Evolutionary conservation across 805 yeast species (phyloP), one percentile per base, ranked within the genome.

Genomic region (Kuraishia piskuri): DNA sequence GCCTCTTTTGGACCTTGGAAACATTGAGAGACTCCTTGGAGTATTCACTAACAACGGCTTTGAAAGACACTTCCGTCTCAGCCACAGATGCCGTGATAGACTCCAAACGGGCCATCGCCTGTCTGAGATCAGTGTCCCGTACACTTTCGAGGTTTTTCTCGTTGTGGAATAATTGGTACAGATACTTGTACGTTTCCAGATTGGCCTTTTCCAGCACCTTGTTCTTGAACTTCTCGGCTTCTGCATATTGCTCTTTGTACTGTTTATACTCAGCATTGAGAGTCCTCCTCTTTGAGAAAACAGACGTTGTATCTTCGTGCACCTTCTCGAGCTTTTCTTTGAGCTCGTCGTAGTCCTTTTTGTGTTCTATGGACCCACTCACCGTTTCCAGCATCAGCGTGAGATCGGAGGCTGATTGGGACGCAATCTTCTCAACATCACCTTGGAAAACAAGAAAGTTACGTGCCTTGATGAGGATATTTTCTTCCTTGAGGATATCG

Each of bases 391-490:
- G 72, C 56, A 91, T 68, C 48, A 71, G 75, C 1, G 95, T 81
- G 55, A 94, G 74, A 44, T 90, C 96, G 22, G 68, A 67, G 0
- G 97, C 82, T 0, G 92, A 82, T 65, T 91, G 96, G 0, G 96
- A 78, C 0, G 98, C 98, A 46, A 94, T 83, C 60, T 84, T 86
- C 66, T 92, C 98, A 51, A 94, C 96, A 64, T 92, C 98, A 56
- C 99, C 98, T 72, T 94, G 99, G 64, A 92, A 90, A 7, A 94
- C 98, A 56, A 94, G 71, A 62, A 92, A 92, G 66, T 94, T 94
- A 63, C 89, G 79, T 0, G 97, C 97, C 63, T 87, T 89, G 58
- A 90, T 86, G 55, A 91, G 70, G 53, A 92, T 90, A 61, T 89
- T 88, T 63, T 92, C 95, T 6, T 74, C 72, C 59, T 86, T 88